A percentile compares a stretch with the other conserved stretches of the same genome.
Conservation (phyloP, 805 yeast species). For the Hanseniaspora mollemarum region DNA sequence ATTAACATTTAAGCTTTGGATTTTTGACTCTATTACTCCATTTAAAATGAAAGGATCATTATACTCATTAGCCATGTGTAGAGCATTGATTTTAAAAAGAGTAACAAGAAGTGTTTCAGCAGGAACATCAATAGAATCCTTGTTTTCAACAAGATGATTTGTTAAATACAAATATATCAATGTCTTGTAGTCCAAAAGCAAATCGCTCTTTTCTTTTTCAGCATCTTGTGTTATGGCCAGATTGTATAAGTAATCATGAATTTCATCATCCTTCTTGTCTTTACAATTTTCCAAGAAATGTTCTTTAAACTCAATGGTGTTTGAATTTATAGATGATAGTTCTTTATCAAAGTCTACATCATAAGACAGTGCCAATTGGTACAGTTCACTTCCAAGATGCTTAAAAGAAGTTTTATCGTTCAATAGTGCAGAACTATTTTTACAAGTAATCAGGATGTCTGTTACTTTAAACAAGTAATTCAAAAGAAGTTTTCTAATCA, state of each 20-base stretch:
- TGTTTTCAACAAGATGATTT: background rate
- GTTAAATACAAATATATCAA: slow-evolving; percentile 25
- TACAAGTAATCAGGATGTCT: slow-evolving; percentile 18
- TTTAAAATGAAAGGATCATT: slow-evolving; percentile 9
- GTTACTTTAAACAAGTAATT: slow-evolving; percentile 37
- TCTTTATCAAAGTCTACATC: slow-evolving; percentile 48
- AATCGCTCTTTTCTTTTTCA: slow-evolving; percentile 24
- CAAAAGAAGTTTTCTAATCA: slow-evolving; percentile 53
- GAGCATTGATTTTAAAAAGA: slow-evolving; percentile 10
- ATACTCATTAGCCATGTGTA: slow-evolving; percentile 13
- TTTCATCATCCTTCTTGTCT: slow-evolving; percentile 28
- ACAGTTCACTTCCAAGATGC: slow-evolving; percentile 33
- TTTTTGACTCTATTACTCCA: slow-evolving; percentile 4
- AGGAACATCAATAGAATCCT: background rate
- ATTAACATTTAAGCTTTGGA: background rate
- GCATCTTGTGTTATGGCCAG: slow-evolving; percentile 30
- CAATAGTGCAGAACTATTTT: background rate
- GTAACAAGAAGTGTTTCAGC: background rate
- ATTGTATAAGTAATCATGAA: slow-evolving; percentile 31
- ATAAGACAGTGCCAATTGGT: slow-evolving; percentile 46
- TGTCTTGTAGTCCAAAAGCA: slow-evolving; percentile 30
- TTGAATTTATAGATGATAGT: slow-evolving; percentile 32
- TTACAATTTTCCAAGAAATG: slow-evolving; percentile 26
- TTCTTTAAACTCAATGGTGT: slow-evolving; percentile 35
- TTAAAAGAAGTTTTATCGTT: slow-evolving; percentile 17